A percentile compares a stretch with the other conserved stretches of the same genome.
Evolutionary conservation across 345 rosid genomes (phyloP).

Genomic region (Citropsis articulata): DNA sequence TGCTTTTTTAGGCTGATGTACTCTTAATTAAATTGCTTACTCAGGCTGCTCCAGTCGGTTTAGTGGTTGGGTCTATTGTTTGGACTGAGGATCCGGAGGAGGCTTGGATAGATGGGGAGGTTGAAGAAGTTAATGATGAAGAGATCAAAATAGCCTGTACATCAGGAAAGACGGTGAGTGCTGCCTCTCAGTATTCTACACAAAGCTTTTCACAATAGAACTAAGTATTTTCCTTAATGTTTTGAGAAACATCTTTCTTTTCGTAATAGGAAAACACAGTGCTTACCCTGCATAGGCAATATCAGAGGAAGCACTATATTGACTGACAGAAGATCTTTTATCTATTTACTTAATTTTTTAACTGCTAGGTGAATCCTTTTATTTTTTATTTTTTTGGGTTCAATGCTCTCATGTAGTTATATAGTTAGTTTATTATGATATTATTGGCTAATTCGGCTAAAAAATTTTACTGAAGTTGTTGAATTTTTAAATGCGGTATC

Average conservation of each 20-base stretch:
- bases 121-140: constrained; percentile 51
- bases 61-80: constrained; percentile 67
- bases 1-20: constrained; percentile 6
- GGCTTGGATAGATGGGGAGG: constrained; percentile 94
- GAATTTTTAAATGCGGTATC: neutral
- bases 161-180: constrained; percentile 62
- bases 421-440: neutral
- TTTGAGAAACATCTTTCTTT: neutral
- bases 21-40: constrained; percentile 9
- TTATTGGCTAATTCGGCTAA: neutral
- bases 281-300: no score
- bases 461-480: neutral
- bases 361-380: neutral
- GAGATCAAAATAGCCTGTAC: constrained; percentile 59
- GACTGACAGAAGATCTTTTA: neutral
- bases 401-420: neutral
- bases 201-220: neutral
- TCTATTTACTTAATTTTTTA: neutral
- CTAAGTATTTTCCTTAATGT: neutral
- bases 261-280: no score
- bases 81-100: constrained; percentile 84
- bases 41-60: constrained; percentile 56
- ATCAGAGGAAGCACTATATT: no score
- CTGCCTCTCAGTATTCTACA: constrained; percentile 1
- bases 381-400: neutral